These are phyloP conservation scores for Coemansia umbellata DNA, from an alignment of 192 early-diverging fungal species.

Conservation along the genomic window DNA sequence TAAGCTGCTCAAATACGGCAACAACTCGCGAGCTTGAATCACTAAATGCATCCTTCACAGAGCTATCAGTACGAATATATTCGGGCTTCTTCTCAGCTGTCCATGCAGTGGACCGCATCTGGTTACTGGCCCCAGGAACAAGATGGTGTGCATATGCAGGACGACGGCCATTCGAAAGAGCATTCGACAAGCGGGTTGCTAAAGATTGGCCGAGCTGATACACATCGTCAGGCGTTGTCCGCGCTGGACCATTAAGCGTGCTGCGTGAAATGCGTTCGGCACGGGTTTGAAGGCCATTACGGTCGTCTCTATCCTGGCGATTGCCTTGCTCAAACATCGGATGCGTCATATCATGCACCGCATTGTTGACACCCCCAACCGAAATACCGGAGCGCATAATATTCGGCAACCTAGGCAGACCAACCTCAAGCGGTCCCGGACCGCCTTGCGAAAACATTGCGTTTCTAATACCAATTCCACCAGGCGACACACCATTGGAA, in stretches of 20 bases:
- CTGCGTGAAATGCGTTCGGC: slow-evolving; percentile 40
- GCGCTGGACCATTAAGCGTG: slow-evolving; percentile 20
- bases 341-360: slow-evolving; percentile 34
- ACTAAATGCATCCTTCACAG: slow-evolving; percentile 17
- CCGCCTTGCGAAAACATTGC: not conserved
- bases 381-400: slow-evolving; percentile 18
- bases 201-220: slow-evolving; percentile 35
- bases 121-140: slow-evolving; percentile 24
- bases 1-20: slow-evolving; percentile 27
- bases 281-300: slow-evolving; percentile 28
- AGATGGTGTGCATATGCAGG: slow-evolving; percentile 27
- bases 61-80: not conserved
- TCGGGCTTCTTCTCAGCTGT: not conserved
- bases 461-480: not conserved
- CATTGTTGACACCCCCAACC: slow-evolving; percentile 12
- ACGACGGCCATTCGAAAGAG: slow-evolving; percentile 34
- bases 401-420: slow-evolving; percentile 19
- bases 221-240: slow-evolving; percentile 31
- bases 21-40: slow-evolving; percentile 9
- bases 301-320: slow-evolving; percentile 13
- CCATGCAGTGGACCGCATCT: slow-evolving; percentile 7
- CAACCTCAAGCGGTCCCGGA: slow-evolving; percentile 4
- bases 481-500: slow-evolving; percentile 20
- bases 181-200: slow-evolving; percentile 27
- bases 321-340: slow-evolving; percentile 28